Evolutionary conservation across 371 early-diverging fungal species (phyloP), one percentile per base, ranked within the genome.

Genomic region (Parasitella parasitica): DNA sequence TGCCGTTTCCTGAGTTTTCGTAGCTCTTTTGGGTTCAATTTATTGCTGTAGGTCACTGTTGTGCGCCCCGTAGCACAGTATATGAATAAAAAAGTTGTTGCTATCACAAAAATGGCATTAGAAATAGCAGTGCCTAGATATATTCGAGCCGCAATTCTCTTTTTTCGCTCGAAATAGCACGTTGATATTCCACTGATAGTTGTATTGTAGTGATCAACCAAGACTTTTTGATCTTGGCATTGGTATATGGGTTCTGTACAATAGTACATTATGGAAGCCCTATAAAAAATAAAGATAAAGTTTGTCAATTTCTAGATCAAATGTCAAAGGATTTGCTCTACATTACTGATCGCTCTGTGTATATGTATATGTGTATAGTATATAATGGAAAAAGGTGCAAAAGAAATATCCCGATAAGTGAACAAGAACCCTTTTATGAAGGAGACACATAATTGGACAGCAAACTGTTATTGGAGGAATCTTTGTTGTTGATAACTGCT

Each of bases 51-150:
- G 30, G 18, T 28, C 15, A 22, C 46, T 28, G 15, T 48, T 34
- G 51, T 27, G 32, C 22, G 55, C 12, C 20, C 22, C 3, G 26
- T n/a, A 46, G 54, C 58, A 13, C 57, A 62, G 39, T 59, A 65
- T 9, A 65, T 39, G 37, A 62, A 54, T 24, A 67, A 2, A 8
- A 48, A 8, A 1, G 48, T 48, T 4, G 48, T 48, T 1, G 26
- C 11, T 26, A 48, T 27, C 11, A 48, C 27, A 48, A 48, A 27
- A 24, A 48, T 11, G 13, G 27, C 27, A 26, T 48, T 48, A 26
- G 26, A 12, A 7, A 48, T 12, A 1, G 48, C 48, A 24, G 27
- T 26, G 6, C 26, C 48, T 11, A 48, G 5, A 24, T 48, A 48
- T 13, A 48, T 15, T 2, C 48, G 48, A 24, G 48, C 26, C 9